Evolutionary conservation across 2,329 filamentous ascomycete genomes (phyloP), one percentile per base, ranked within the genome.

Genomic region (Trichoderma hamatum): DNA sequence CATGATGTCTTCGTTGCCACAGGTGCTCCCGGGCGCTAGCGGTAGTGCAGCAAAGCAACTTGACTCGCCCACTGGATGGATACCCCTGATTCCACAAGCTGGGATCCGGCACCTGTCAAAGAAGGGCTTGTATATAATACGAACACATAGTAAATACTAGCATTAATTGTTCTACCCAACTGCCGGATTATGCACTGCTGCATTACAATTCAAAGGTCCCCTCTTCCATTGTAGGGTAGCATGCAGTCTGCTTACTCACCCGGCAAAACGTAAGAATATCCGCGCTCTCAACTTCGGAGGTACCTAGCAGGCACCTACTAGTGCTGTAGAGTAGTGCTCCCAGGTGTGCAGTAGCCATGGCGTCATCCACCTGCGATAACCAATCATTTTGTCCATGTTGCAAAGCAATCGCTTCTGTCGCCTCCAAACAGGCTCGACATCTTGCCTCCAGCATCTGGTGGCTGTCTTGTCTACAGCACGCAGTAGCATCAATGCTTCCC

Each of bases 341-440:
- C n/a, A n/a, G n/a, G n/a, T n/a, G n/a, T n/a, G 39, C 16, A 43
- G 19, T 9, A 65, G 26, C 24, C 34, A 64, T 66, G 56, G 62
- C 62, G 62, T 66, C 62, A 66, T 66, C 36, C 34, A 30, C n/a
- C 19, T 43, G 30, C 16, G 19, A 19, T 19, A 19, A 36, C 73
- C 73, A 74, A 67, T 74, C n/a, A 72, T 54, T 65, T 61, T 70
- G n/a, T 69, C 43, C 66, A 67, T 32, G 68, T 73, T 73, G 72
- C 73, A 72, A 66, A 66, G 34, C 62, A 66, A 5, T n/a, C 32
- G 30, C 4, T 30, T 5, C 30, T 6, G 30, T 30, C 30, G 30
- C 30, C 19, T n/a, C 10, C n/a, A 32, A 36, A 14, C 54, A 36
- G 43, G 61, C 46, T 51, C 62, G 19, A 43, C 55, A 56, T 32